Percentiles rank a stretch among this genome's conserved stretches.
phyloP scores from a whole-genome alignment of 2,329 filamentous ascomycete species.

The Zalaria sp. region DNA sequence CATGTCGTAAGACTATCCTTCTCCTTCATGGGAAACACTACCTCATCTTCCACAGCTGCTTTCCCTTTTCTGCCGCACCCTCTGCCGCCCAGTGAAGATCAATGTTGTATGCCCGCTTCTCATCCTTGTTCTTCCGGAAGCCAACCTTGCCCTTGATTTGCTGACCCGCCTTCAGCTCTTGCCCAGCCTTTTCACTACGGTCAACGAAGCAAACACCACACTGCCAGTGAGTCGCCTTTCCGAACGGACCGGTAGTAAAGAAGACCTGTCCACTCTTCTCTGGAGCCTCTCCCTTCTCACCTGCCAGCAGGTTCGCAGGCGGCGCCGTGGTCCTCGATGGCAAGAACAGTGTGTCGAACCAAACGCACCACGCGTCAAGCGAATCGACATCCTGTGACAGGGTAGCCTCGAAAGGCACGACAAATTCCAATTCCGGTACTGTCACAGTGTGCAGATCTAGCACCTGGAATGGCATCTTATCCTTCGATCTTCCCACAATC shows the following conservation, averaged over 20 bases:
- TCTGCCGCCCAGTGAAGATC: constrained; percentile 22
- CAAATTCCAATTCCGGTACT: constrained; percentile 62
- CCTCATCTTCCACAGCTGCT: constrained; percentile 17
- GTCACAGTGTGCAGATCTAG: constrained; percentile 64
- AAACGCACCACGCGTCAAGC: constrained; percentile 78
- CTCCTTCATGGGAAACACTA: constrained; percentile 3
- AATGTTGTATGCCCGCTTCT: constrained; percentile 25
- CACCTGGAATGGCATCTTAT: constrained; percentile 52
- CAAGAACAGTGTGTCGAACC: constrained; percentile 91
- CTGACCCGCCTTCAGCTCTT: constrained; percentile 37
- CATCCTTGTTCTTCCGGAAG: constrained; percentile 16
- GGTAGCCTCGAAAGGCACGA: constrained; percentile 48
- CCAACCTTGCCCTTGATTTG: constrained; percentile 40
- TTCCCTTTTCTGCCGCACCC: constrained; percentile 11
- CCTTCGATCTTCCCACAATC: constrained; percentile 34
- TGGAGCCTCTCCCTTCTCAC: not conserved
- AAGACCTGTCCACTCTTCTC: constrained; percentile 48
- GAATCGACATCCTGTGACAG: constrained; percentile 48
- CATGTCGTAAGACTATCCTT: too few relatives aligned
- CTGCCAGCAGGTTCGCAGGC: constrained; percentile 28
- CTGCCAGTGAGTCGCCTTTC: constrained; percentile 77
- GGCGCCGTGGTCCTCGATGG: constrained; percentile 36
- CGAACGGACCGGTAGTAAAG: constrained; percentile 74
- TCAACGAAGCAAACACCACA: constrained; percentile 65
- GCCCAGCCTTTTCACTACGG: constrained; percentile 32